phyloP scores from a whole-genome alignment of 371 early-diverging fungal genomes.

The Aphelidium insulamus region DNA sequence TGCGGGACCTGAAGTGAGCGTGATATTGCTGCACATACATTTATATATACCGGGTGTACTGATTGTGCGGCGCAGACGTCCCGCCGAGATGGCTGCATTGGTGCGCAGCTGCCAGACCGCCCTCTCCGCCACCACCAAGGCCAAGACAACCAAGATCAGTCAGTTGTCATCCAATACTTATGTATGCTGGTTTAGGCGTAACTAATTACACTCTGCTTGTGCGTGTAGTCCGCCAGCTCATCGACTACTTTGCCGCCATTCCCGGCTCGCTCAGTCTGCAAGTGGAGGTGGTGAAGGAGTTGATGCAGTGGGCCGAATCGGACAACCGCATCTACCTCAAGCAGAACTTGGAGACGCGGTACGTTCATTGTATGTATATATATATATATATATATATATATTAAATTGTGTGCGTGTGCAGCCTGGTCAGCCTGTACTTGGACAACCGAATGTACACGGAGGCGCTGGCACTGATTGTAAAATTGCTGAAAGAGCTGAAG shows the following conservation, averaged over 20 bases:
- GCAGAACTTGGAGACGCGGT: conserved; percentile 78
- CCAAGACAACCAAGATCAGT: conserved; percentile 89
- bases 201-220: background rate
- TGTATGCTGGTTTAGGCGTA: background rate
- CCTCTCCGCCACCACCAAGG: conserved; percentile 68
- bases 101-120: conserved; percentile 54
- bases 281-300: conserved; percentile 75
- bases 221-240: conserved; percentile 44
- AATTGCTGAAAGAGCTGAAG: conserved; percentile 81
- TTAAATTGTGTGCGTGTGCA: background rate
- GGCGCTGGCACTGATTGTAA: conserved; percentile 57
- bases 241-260: conserved; percentile 72
- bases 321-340: conserved; percentile 84
- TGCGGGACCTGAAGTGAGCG: conserved; percentile 30
- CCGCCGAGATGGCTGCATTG: conserved; percentile 50
- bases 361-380: conserved; percentile 40
- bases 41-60: background rate
- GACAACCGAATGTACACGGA: conserved; percentile 86
- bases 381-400: background rate
- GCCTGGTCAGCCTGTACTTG: conserved; percentile 21
- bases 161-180: conserved; percentile 5
- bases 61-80: conserved; percentile 19
- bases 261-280: conserved; percentile 68
- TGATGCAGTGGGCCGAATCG: conserved; percentile 68
- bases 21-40: no score